A percentile compares a stretch with the other conserved stretches of the same genome.
Conservation (phyloP, 2,329 filamentous ascomycete species). For the Fusarium sp. region DNA sequence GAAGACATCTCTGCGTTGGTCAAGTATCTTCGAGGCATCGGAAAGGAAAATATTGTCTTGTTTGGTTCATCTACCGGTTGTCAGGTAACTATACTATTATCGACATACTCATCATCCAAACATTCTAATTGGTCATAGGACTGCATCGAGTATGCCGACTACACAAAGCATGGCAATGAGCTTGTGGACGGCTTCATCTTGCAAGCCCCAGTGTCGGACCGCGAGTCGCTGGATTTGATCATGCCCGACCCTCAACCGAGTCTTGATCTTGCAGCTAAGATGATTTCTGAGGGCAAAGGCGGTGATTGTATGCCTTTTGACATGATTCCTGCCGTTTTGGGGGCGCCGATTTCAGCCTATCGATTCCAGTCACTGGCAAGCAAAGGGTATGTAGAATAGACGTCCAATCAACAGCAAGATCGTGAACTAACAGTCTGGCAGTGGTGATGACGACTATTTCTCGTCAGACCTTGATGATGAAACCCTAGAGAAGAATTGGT, state of each 20-base stretch:
- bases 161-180: slow-evolving; percentile 57
- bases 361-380: slow-evolving; percentile 64
- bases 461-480: slow-evolving; percentile 77
- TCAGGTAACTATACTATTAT: slow-evolving; percentile 55
- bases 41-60: slow-evolving; percentile 64
- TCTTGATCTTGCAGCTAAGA: slow-evolving; percentile 63
- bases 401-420: background rate
- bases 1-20: slow-evolving; percentile 66
- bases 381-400: slow-evolving; percentile 59
- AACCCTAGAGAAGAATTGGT: slow-evolving; percentile 73
- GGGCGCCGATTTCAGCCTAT: slow-evolving; percentile 64
- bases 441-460: slow-evolving; percentile 88
- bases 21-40: slow-evolving; percentile 64
- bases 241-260: slow-evolving; percentile 60
- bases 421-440: slow-evolving; percentile 42
- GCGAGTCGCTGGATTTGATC: slow-evolving; percentile 69
- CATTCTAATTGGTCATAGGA: slow-evolving; percentile 56
- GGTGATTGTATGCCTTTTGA: slow-evolving; percentile 67
- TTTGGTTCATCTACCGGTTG: slow-evolving; percentile 71
- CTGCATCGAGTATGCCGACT: slow-evolving; percentile 66
- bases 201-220: slow-evolving; percentile 83
- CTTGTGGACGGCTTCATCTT: slow-evolving; percentile 81
- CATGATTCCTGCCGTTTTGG: slow-evolving; percentile 56
- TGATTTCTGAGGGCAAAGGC: slow-evolving; percentile 66
- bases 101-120: background rate